Base-by-base conservation (phyloP, 2,329 filamentous ascomycete genomes). In the Pseudogymnoascus sp. region DNA sequence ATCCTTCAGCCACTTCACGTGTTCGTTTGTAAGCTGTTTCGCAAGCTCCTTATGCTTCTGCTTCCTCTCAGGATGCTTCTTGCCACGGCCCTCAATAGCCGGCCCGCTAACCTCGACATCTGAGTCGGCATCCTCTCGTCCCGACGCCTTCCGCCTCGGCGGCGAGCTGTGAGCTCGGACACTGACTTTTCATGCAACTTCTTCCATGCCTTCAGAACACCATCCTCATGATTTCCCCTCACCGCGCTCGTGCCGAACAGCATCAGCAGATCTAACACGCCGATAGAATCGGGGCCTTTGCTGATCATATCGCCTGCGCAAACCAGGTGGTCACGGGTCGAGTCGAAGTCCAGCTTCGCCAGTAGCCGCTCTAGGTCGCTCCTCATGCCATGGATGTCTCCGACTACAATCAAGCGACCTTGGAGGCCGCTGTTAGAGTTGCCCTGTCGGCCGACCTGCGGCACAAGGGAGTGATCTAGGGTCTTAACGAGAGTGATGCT, bases 171-270 rank as follows among this genome's bases (percentile, higher is more conserved):
- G 45, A 8, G 4, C 14, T 6, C 25, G 7, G 33, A 59, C 12
- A 14, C 12, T 73, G 78, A 64, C n/a, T 65, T 66, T 0, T 62
- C 58, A 16, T 70, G 62, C 67, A 76, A 70, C 37, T 73, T 70
- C 28, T 79, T 78, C 65, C 86, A 83, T 1, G 86, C 82, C 7
- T 88, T 81, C n/a, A 97, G 81, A 18, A 97, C 81, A 21, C 87
- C 83, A 73, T 97, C 93, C 73, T 99, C 95, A 76, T 96, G 90
- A 75, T 97, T 97, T 16, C 95, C 95, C 60, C 93, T 87, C 7
- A 97, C 91, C 65, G 86, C 90, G 31, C 88, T 90, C 21, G 93
- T 93, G 60, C 84, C 83, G 38, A 93, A 77, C 12, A 83, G 76
- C 73, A 91, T 89, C 38, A 91, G 88, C 43, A 92, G 80, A 63